These are phyloP conservation scores for Podaxis sp. DNA, from an alignment of 768 basidiomycete genomes.

Conservation along the genomic window DNA sequence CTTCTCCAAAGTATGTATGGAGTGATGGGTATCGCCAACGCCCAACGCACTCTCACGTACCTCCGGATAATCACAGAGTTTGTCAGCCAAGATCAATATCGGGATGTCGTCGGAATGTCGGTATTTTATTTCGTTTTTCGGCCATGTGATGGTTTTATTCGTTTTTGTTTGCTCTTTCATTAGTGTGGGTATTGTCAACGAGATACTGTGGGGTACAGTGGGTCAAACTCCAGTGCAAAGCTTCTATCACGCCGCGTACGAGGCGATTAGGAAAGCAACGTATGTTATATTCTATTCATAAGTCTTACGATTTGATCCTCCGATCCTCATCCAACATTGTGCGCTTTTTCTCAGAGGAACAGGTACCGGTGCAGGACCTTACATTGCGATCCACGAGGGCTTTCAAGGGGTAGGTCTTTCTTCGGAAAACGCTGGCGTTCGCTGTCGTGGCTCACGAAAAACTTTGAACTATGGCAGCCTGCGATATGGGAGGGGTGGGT, in stretches of 20 bases:
- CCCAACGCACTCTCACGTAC: conserved; percentile 80
- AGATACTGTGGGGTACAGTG: conserved; percentile 59
- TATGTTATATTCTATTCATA: conserved; percentile 23
- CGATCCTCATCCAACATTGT: conserved; percentile 4
- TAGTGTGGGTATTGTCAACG: conserved; percentile 62
- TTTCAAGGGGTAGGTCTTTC: conserved; percentile 51
- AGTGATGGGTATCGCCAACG: conserved; percentile 89
- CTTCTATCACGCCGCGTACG: conserved; percentile 46
- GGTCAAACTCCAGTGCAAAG: conserved; percentile 45
- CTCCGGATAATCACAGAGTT: conserved; percentile 83
- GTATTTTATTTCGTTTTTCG: conserved; percentile 18
- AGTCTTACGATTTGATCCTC: not conserved
- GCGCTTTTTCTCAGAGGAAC: conserved; percentile 47
- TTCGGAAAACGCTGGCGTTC: conserved; percentile 16
- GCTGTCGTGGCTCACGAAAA: not conserved
- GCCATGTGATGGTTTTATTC: not conserved
- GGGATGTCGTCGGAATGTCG: conserved; percentile 68
- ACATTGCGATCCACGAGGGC: conserved; percentile 63
- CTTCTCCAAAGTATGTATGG: conserved; percentile 52
- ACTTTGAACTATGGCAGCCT: conserved; percentile 28
- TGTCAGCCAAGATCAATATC: conserved; percentile 78
- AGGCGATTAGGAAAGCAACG: conserved; percentile 44
- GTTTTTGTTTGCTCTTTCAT: conserved; percentile 16
- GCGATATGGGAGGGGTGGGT: conserved; percentile 44
- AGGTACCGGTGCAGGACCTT: conserved; percentile 58